Base-by-base conservation (phyloP, 2,329 filamentous ascomycete genomes). In the Trichophyton simii region DNA sequence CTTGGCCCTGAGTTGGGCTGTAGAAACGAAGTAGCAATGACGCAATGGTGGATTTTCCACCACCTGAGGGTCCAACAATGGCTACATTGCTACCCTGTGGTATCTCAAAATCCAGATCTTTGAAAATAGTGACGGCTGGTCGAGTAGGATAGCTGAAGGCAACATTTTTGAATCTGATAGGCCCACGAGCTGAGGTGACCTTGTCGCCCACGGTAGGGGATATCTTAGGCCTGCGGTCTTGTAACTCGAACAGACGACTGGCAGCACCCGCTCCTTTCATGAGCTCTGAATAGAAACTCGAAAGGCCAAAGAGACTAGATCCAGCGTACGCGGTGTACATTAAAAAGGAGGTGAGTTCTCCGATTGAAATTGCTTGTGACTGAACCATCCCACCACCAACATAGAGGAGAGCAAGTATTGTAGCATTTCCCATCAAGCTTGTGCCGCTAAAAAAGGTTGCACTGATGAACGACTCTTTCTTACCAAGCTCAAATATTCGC, bases 201-300 rank as follows among this genome's bases (percentile, higher is more conserved):
- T 84, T 87, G 34, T 80, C 72, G 65, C 94, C 94, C 59, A 87
- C 85, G 0, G 95, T 99, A 20, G 91, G 85, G n/a, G 87, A 87
- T 64, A 97, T 95, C 1, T 85, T 87, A 0, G 91, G 88, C 62
- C 89, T 80, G 65, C 94, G 86, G 72, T 99, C 94, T 72, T 97
- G 91, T 4, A 99, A 82, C 71, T 99, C 94, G 70, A 99, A 99
- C 0, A 99, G 80, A 63, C 94, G 87, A 69, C 88, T 95, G n/a
- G 94, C 94, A 48, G 94, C 94, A 69, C 95, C 94, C 3, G 96
- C 92, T 48, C 95, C 95, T 75, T 99, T 99, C 94, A 99, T 99
- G 64, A 99, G 81, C 72, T 99, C 94, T 0, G 91, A 96, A 75
- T 96, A 99, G 76, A 99, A 99, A 61, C 89, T 90, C 3, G 91